phyloP scores from a whole-genome alignment of 2,329 filamentous ascomycete species.

The Hypoxylon sp. region DNA sequence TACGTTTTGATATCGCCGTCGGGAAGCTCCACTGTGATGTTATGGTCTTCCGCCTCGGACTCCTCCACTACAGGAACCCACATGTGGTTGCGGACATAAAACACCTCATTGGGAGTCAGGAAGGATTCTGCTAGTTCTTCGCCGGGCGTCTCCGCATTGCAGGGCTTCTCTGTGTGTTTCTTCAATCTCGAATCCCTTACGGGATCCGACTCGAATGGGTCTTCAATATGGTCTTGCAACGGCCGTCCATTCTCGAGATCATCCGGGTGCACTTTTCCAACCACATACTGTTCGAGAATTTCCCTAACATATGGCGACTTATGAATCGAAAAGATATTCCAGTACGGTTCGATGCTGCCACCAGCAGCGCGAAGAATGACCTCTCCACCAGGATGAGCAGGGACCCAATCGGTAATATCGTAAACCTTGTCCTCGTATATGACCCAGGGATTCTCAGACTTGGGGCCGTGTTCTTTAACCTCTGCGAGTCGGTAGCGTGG shows the following conservation, averaged over 20 bases:
- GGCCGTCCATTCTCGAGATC: slow-evolving; percentile 73
- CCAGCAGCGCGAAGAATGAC: slow-evolving; percentile 78
- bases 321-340: slow-evolving; percentile 79
- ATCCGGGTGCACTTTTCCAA: slow-evolving; percentile 71
- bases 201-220: slow-evolving; percentile 66
- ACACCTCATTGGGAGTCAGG: slow-evolving; percentile 61
- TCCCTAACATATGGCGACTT: slow-evolving; percentile 75
- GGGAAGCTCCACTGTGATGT: slow-evolving; percentile 60
- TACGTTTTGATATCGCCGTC: slow-evolving; percentile 60
- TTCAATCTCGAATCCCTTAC: slow-evolving; percentile 59
- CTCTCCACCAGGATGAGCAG: slow-evolving; percentile 76
- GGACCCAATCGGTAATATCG: slow-evolving; percentile 79
- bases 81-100: slow-evolving; percentile 65
- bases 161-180: slow-evolving; percentile 61
- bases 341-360: slow-evolving; percentile 76
- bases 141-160: slow-evolving; percentile 65
- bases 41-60: slow-evolving; percentile 55
- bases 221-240: slow-evolving; percentile 68
- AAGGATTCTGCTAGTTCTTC: slow-evolving; percentile 60
- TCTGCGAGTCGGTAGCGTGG: slow-evolving; percentile 67
- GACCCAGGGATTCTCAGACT: slow-evolving; percentile 73
- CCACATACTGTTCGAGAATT: slow-evolving; percentile 74
- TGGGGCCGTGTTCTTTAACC: slow-evolving; percentile 67
- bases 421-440: slow-evolving; percentile 76
- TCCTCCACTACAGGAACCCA: slow-evolving; percentile 61